A percentile compares a stretch with the other conserved stretches of the same genome.
Evolutionary conservation across 805 yeast genomes (phyloP).

Genomic region (Spathaspora hagerdaliae): DNA sequence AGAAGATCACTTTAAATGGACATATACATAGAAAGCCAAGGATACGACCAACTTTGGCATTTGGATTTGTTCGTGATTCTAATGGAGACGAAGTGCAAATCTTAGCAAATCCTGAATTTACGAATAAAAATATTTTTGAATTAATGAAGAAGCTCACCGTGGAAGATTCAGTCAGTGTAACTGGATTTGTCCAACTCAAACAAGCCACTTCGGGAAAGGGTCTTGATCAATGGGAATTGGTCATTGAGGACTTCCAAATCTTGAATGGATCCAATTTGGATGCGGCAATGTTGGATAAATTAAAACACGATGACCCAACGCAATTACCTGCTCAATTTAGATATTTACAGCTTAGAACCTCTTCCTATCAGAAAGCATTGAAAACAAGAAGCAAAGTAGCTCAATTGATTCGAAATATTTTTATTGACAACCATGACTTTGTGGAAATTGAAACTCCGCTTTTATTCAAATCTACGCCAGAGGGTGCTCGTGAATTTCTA

Average conservation of each 20-base stretch:
- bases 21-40: slow-evolving; percentile 80
- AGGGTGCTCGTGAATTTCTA: slow-evolving; percentile 93
- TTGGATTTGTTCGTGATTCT: slow-evolving; percentile 72
- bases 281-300: slow-evolving; percentile 64
- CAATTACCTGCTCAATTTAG: slow-evolving; percentile 78
- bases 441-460: slow-evolving; percentile 90
- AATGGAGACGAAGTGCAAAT: slow-evolving; percentile 64
- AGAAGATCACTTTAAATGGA: slow-evolving; percentile 60
- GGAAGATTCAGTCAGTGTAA: slow-evolving; percentile 72
- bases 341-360: slow-evolving; percentile 72
- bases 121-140: slow-evolving; percentile 29
- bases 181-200: slow-evolving; percentile 45
- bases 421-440: slow-evolving; percentile 45
- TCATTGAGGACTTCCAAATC: slow-evolving; percentile 45
- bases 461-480: slow-evolving; percentile 93
- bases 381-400: slow-evolving; percentile 56
- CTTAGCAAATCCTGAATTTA: slow-evolving; percentile 37
- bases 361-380: slow-evolving; percentile 52
- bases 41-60: slow-evolving; percentile 62
- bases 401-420: slow-evolving; percentile 35
- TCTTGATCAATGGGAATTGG: slow-evolving; percentile 51
- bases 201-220: not conserved
- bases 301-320: slow-evolving; percentile 45
- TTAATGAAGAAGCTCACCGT: slow-evolving; percentile 48
- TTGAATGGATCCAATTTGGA: slow-evolving; percentile 61